Percentiles rank a stretch among this genome's conserved stretches.
Conservation (phyloP, 1,139 yeast genomes). For the Sugiyamaella xylanicola region DNA sequence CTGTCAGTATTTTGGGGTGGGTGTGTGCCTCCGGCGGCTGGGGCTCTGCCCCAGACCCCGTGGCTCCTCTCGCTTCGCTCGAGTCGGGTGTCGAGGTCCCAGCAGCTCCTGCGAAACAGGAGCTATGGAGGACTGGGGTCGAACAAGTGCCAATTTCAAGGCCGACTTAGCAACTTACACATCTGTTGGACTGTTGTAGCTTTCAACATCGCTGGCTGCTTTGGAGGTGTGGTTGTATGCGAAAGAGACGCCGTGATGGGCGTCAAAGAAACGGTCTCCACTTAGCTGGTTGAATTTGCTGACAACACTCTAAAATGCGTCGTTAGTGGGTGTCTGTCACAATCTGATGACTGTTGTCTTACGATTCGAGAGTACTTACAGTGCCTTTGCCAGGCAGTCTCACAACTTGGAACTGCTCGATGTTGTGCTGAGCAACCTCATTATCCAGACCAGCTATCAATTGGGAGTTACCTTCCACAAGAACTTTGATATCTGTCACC, state of each 20-base stretch:
- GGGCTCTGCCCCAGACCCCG: conserved; percentile 4
- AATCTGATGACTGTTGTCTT: too few species aligned
- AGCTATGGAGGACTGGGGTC: too few species aligned
- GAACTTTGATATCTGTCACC: conserved; percentile 38
- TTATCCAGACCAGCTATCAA: conserved; percentile 37
- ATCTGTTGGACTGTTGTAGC: neutral
- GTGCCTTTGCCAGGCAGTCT: conserved; percentile 37
- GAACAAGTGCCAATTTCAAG: too few species aligned
- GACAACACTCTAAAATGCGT: conserved; percentile 41
- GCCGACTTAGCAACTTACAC: too few species aligned
- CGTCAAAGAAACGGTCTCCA: conserved; percentile 51
- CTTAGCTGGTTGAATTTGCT: conserved; percentile 52
- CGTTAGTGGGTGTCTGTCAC: neutral
- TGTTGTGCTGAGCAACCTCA: conserved; percentile 50
- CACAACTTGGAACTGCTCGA: conserved; percentile 48
- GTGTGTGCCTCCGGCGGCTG: neutral
- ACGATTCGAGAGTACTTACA: conserved; percentile 16
- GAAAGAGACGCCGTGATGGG: conserved; percentile 53
- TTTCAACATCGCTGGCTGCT: neutral
- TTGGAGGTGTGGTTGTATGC: conserved; percentile 57
- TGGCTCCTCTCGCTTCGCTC: neutral
- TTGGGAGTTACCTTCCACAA: conserved; percentile 42
- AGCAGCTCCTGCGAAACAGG: too few species aligned
- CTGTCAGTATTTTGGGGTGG: neutral
- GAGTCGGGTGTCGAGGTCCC: too few species aligned